Percentiles rank a stretch among this genome's conserved stretches.
Evolutionary conservation across 768 basidiomycete species (phyloP).

Genomic region (Polyporus arcularius): DNA sequence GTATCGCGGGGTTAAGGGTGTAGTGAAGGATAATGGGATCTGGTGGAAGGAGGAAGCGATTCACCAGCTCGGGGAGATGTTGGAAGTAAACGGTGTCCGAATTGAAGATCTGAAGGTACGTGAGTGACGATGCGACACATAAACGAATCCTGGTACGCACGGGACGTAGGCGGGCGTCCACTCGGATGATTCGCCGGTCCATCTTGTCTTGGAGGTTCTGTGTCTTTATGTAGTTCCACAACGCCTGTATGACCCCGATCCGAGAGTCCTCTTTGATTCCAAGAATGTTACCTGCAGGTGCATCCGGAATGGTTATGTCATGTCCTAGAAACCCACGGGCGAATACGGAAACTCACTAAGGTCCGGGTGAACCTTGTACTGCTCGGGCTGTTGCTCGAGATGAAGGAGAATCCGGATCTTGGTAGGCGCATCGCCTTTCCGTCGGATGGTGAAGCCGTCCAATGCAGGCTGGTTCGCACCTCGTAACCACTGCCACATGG

Average conservation of each 20-base stretch:
- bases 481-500: conserved; percentile 58
- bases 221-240: conserved; percentile 93
- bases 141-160: conserved; percentile 39
- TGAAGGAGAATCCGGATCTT: conserved; percentile 84
- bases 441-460: conserved; percentile 85
- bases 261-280: conserved; percentile 86
- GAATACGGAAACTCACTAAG: conserved; percentile 48
- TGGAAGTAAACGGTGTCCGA: conserved; percentile 73
- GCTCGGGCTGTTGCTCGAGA: conserved; percentile 84
- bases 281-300: conserved; percentile 54
- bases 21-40: conserved; percentile 85
- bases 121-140: background rate
- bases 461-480: conserved; percentile 58
- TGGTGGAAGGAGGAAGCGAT: conserved; percentile 73
- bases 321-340: background rate
- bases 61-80: conserved; percentile 81
- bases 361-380: conserved; percentile 77
- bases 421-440: conserved; percentile 78
- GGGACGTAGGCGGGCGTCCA: conserved; percentile 66
- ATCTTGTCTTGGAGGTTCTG: conserved; percentile 82
- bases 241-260: conserved; percentile 72
- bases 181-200: conserved; percentile 68
- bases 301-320: background rate
- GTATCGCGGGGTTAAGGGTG: conserved; percentile 58
- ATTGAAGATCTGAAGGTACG: conserved; percentile 62